Evolutionary conservation across 164 flowering plant genomes (phyloP).

Genomic region (Chimonanthus praecox): DNA sequence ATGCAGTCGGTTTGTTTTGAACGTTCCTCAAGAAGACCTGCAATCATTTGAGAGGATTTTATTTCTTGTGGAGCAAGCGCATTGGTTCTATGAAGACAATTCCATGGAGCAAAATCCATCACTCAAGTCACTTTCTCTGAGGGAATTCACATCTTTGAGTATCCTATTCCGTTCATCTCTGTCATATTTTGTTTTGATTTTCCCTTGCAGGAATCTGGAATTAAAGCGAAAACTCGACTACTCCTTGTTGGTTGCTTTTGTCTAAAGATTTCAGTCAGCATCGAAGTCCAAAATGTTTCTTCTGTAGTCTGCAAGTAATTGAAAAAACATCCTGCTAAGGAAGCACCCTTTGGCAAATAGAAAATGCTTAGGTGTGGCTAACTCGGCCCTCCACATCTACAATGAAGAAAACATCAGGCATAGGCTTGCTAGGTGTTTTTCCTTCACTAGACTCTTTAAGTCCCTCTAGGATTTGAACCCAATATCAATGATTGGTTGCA

Average conservation of each 20-base stretch:
- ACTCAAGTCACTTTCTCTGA: slow-evolving; percentile 74
- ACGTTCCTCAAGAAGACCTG: slow-evolving; percentile 92
- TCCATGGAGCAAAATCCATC: slow-evolving; percentile 87
- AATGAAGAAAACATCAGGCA: too few species aligned
- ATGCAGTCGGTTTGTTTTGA: slow-evolving; percentile 91
- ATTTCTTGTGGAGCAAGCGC: slow-evolving; percentile 97
- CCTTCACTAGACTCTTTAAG: too few species aligned
- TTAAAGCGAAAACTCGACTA: background rate
- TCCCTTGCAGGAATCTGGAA: background rate
- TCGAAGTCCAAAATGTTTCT: background rate
- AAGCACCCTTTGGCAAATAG: too few species aligned
- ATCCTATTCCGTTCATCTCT: slow-evolving; percentile 39
- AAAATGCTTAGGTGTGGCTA: too few species aligned
- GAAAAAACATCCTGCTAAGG: too few species aligned
- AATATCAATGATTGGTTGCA: background rate
- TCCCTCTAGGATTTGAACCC: background rate
- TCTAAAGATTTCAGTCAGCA: background rate
- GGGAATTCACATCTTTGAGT: slow-evolving; percentile 90
- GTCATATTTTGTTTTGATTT: background rate
- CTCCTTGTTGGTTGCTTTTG: background rate
- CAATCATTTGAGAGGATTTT: slow-evolving; percentile 93
- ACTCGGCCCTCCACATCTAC: too few species aligned
- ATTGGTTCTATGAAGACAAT: slow-evolving; percentile 98
- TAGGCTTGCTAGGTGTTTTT: too few species aligned
- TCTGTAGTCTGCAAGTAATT: too few species aligned